Base-by-base conservation (phyloP, 805 yeast genomes). In the Soucietia sequanensis region DNA sequence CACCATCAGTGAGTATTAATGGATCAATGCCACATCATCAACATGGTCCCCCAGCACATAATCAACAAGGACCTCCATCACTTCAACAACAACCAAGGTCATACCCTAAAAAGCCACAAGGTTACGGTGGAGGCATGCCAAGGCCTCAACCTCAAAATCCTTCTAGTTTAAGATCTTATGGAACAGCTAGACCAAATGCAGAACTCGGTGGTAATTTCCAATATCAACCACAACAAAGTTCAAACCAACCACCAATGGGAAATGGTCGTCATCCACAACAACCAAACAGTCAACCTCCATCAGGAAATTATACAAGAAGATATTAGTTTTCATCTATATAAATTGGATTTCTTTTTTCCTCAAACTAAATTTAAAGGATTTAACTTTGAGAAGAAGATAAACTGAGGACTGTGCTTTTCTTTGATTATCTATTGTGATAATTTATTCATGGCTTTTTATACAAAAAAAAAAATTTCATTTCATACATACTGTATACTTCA, bases 101-200 rank as follows among this genome's bases (percentile, higher is more conserved):
- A 33, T 18, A 37, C 26, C 9, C 42, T 30, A 24, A 33, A 15
- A 24, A 32, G 38, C 11, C 46, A 30, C 33, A 34, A 35, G 30
- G 39, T 9, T 27, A 27, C 19, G 23, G 13, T 6, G 31, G 31
- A 19, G 56, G 9, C 56, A 59, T 15, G 27, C 27, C 27, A 25
- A 11, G 27, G 27, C 23, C 23, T 7, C 23, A 21, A 21, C 58
- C 59, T 11, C 37, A 48, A 6, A 44, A 52, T 34, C 50, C 52
- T 33, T 49, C 53, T 18, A 43, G 41, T 3, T 18, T 49, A 6
- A 54, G 53, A 31, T 41, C 46, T 26, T 29, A 29, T 14, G n/a
- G n/a, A n/a, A n/a, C n/a, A n/a, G n/a, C n/a, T n/a, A n/a, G n/a
- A n/a, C n/a, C n/a, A n/a, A n/a, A n/a, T n/a, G n/a, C n/a, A n/a